These are phyloP conservation scores for Pichia ethanolica DNA, from an alignment of 805 yeast genomes.

Conservation along the genomic window DNA sequence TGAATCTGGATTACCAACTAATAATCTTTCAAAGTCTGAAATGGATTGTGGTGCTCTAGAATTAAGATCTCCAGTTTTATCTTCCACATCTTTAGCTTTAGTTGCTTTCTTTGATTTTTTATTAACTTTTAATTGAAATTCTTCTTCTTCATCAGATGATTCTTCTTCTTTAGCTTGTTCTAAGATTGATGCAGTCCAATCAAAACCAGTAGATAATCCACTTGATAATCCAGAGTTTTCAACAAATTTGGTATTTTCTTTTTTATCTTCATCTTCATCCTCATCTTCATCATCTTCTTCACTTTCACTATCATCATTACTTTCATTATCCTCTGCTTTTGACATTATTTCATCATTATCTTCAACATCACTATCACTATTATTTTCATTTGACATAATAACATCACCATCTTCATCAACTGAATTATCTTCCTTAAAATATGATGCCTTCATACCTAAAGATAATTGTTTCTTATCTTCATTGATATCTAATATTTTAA, in stretches of 20 bases:
- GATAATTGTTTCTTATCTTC: constrained; percentile 65
- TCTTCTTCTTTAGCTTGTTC: constrained; percentile 65
- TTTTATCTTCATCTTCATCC: constrained; percentile 23
- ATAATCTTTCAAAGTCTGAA: constrained; percentile 83
- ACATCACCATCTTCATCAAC: constrained; percentile 24
- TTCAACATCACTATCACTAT: constrained; percentile 26
- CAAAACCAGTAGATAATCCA: constrained; percentile 84
- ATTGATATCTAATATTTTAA: constrained; percentile 62
- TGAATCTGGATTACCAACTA: constrained; percentile 88
- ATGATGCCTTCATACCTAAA: constrained; percentile 92
- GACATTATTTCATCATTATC: constrained; percentile 22
- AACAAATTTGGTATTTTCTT: constrained; percentile 16
- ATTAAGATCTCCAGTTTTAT: constrained; percentile 76
- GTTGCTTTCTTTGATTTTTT: constrained; percentile 38
- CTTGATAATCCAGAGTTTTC: constrained; percentile 26
- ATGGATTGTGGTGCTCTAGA: constrained; percentile 88
- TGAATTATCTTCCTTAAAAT: constrained; percentile 36
- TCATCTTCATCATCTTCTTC: constrained; percentile 17
- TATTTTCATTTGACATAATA: constrained; percentile 18
- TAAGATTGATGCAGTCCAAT: constrained; percentile 89
- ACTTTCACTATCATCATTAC: constrained; percentile 15
- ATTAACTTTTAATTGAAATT: constrained; percentile 32
- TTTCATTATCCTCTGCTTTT: constrained; percentile 10
- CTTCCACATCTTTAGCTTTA: constrained; percentile 45
- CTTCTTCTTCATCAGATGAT: constrained; percentile 44